Evolutionary conservation across 257 asterid genomes (phyloP), one percentile per base, ranked within the genome.

Genomic region (Solanum dulcamara): DNA sequence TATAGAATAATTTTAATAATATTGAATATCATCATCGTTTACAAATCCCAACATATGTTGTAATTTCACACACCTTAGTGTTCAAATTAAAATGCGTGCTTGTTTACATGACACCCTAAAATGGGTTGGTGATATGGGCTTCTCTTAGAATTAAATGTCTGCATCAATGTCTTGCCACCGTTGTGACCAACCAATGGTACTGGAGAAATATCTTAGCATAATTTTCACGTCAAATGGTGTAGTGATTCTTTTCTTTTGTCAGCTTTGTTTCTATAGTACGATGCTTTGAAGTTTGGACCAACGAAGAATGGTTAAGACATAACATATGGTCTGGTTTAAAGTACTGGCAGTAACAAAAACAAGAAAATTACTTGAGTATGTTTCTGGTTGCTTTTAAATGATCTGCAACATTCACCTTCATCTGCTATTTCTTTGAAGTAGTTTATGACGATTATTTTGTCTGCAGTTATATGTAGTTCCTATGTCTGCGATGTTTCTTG

Each of bases 401-500:
- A 79, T 79, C 62, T 28, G 60, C 62, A 26, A 42, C 17, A 48
- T 37, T 44, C 46, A 33, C 40, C 38, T 8, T 40, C 35, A 5
- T 38, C 71, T 77, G 20, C 33, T 4, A 42, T 24, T n/a, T 11
- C 30, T 26, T 62, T 53, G 46, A 48, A 48, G 83, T 79, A 46
- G 28, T 30, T 79, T 50, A 3, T 48, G 64, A 48, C 22, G 17
- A 77, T 30, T 46, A 18, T 48, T 74, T 75, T 48, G 64, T 48
- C 64, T 48, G 30, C 22, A 48, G 28, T 28, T 83, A 50, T 17
- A 26, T 11, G 37, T 67, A 42, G 35, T 83, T 46, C 33, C n/a
- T 86, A 26, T 72, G 77, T 81, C 13, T 48, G 85, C 89, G 95
- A 46, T 75, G 64, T 28, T 79, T 48, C 30, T 79, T 51, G 64